phyloP scores from a whole-genome alignment of 2,329 filamentous ascomycete genomes.

The Penicillium vulpinum region DNA sequence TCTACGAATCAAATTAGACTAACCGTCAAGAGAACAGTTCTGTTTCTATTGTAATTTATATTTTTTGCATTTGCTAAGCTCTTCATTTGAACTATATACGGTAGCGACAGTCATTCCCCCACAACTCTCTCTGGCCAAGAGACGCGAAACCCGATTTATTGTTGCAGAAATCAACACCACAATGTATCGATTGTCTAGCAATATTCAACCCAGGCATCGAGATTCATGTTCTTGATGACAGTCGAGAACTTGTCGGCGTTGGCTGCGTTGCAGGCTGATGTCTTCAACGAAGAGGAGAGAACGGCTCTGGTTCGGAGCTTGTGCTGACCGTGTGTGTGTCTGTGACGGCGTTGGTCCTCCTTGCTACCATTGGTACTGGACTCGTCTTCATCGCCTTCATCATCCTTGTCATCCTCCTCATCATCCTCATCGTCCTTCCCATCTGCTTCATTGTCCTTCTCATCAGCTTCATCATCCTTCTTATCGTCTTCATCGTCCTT shows the following conservation, averaged over 20 bases:
- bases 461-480: no score
- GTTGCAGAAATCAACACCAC: not conserved
- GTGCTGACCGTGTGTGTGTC: not conserved
- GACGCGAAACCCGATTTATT: not conserved
- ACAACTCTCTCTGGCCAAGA: not conserved
- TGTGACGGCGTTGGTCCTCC: no score
- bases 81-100: conserved; percentile 47
- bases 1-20: not conserved
- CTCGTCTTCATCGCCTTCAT: conserved; percentile 18
- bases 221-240: conserved; percentile 64
- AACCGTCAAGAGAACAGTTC: not conserved
- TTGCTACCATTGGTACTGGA: no score
- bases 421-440: no score
- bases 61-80: not conserved
- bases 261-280: conserved; percentile 50
- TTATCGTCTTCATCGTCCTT: no score
- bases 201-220: conserved; percentile 64
- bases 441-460: no score
- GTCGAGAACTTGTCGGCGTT: conserved; percentile 60
- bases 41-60: not conserved
- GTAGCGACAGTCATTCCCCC: not conserved
- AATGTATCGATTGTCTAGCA: conserved; percentile 40
- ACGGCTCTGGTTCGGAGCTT: not conserved
- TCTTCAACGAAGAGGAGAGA: conserved; percentile 26
- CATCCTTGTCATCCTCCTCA: conserved; percentile 39